Conservation (phyloP, 169 alveolate genomes). For the Plasmodium inui region DNA sequence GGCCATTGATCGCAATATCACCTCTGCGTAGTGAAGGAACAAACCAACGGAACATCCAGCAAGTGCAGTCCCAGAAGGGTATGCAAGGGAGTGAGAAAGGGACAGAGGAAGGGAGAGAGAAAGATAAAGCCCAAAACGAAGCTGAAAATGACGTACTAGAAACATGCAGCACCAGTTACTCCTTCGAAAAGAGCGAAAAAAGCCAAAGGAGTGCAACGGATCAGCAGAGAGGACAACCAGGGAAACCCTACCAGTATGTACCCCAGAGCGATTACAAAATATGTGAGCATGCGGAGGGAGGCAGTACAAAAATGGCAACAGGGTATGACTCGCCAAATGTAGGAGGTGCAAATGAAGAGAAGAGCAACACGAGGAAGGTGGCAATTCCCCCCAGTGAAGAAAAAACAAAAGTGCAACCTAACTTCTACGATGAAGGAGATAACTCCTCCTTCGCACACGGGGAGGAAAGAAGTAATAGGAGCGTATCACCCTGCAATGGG, state of each 20-base stretch:
- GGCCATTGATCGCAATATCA: not conserved
- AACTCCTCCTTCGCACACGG: not conserved
- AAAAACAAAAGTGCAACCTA: not conserved
- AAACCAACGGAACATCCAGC: not conserved
- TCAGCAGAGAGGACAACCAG: not conserved
- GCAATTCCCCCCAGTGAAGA: not conserved
- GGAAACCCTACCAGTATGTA: not conserved
- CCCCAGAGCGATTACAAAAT: not conserved
- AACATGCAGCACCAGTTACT: constrained; percentile 7
- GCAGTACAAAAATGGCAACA: not conserved
- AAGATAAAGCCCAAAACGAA: not conserved
- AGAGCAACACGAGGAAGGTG: not conserved
- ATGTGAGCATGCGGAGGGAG: not conserved
- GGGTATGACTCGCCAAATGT: not conserved
- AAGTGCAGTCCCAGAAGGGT: not conserved
- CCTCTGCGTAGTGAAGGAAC: not conserved
- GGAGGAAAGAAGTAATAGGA: not conserved
- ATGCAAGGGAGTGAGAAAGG: not conserved
- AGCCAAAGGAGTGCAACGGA: not conserved
- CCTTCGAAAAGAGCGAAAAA: constrained; percentile 11
- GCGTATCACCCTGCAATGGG: not conserved
- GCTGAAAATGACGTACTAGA: not conserved
- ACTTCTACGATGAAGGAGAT: not conserved
- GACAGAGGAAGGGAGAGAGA: not conserved
- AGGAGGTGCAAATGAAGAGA: not conserved